Evolutionary conservation across 495 filamentous ascomycete species (phyloP), one percentile per base, ranked within the genome.

Genomic region (Trichoderma virens): DNA sequence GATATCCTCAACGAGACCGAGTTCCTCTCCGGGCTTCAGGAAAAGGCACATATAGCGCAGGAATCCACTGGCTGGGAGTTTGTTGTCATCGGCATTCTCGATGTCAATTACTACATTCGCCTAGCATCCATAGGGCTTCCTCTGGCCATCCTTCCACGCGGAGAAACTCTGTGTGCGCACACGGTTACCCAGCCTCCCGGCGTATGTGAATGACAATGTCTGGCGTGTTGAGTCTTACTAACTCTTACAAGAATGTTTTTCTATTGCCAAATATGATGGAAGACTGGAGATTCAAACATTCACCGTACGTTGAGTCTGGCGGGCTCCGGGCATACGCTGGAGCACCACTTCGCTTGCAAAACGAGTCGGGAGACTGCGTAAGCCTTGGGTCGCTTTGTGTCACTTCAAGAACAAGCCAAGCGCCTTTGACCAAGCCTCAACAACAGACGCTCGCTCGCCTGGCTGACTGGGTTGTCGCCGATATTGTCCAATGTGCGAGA

Each of bases 131-230:
- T 67, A 7, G 60, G 60, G 18, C 23, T 65, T 30, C 62, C 65
- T 0, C 62, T 67, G 18, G 65, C 65, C 18, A 39, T 67, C 4
- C 51, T 65, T 43, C 65, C 65, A 38, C 65, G 65, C 62, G 35
- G 65, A 45, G 65, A 67, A 54, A 65, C 62, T 45, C 63, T 61
- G 9, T 67, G 65, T 43, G 63, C 65, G 7, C 65, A 67, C 51
- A 67, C 65, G 3, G 60, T 67, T 14, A 65, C 63, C 8, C 65
- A 67, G 38, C 14, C 30, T 23, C 54, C n/a, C n/a, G n/a, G 51
- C 8, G 62, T 41, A 41, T 41, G 38, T 41, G n/a, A n/a, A n/a
- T 41, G 38, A 41, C 5, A 4, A 41, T 41, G 11, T 18, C 5
- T 18, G 38, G 11, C 18, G 9, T 5, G 38, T 41, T 16, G 38